Percentiles rank a stretch among this genome's conserved stretches.
Conservation (phyloP, 805 yeast genomes). For the Metschnikowia picachoensis region DNA sequence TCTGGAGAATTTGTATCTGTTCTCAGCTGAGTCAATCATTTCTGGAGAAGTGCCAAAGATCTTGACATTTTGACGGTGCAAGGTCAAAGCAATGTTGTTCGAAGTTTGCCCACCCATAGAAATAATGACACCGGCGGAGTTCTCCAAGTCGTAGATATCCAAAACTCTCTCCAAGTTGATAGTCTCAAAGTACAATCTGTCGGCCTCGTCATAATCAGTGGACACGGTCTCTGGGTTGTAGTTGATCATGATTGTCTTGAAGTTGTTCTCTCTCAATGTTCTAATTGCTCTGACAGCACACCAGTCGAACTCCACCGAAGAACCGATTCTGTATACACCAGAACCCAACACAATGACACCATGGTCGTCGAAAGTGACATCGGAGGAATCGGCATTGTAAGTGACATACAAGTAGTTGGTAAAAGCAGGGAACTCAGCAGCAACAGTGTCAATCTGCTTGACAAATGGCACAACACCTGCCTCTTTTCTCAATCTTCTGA, state of each 20-base stretch:
- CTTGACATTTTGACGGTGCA: slow-evolving; percentile 89
- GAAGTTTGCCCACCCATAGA: slow-evolving; percentile 99
- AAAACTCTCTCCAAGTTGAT: slow-evolving; percentile 90
- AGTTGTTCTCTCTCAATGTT: slow-evolving; percentile 80
- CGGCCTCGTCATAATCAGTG: slow-evolving; percentile 98
- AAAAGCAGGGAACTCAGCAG: slow-evolving; percentile 97
- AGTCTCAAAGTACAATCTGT: slow-evolving; percentile 92
- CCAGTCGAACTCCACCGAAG: slow-evolving; percentile 99
- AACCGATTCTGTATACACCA: slow-evolving; percentile 98
- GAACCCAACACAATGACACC: slow-evolving; percentile 96
- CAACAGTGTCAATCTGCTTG: slow-evolving; percentile 96
- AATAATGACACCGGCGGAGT: slow-evolving; percentile 85
- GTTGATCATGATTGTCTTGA: slow-evolving; percentile 93
- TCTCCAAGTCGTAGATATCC: slow-evolving; percentile 91
- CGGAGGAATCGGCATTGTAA: slow-evolving; percentile 86
- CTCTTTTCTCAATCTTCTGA: slow-evolving; percentile 84
- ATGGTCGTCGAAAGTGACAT: slow-evolving; percentile 82
- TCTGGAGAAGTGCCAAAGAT: slow-evolving; percentile 96
- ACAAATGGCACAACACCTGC: slow-evolving; percentile 87
- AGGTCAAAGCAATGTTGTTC: slow-evolving; percentile 88
- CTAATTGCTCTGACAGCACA: slow-evolving; percentile 98
- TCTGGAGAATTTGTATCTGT: slow-evolving; percentile 95
- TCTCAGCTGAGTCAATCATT: slow-evolving; percentile 97
- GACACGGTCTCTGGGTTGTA: slow-evolving; percentile 98
- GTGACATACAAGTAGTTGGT: slow-evolving; percentile 95